Conservation (phyloP, 345 rosid species). For the Excoecaria agallocha region DNA sequence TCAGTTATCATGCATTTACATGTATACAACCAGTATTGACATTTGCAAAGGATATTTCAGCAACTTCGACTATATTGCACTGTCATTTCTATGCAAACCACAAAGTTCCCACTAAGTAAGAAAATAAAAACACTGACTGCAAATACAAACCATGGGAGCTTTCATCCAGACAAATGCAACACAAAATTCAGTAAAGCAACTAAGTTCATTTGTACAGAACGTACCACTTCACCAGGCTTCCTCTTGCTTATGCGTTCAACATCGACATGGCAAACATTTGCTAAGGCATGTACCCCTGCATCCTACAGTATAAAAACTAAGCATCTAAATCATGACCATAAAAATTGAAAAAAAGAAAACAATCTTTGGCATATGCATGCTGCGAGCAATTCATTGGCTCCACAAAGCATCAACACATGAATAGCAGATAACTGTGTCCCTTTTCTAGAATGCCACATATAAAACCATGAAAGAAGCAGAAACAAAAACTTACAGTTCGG, state of each 20-base stretch:
- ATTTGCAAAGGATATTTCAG: neutral
- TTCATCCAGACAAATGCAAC: neutral
- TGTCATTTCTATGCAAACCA: neutral
- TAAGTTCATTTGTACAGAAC: conserved; percentile 10
- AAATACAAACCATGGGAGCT: neutral
- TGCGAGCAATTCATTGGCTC: neutral
- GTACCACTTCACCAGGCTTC: conserved; percentile 89
- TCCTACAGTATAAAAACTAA: conserved; percentile 48
- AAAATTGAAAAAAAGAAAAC: neutral
- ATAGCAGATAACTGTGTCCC: neutral
- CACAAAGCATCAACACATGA: neutral
- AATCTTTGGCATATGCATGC: neutral
- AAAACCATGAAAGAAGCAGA: conserved; percentile 17
- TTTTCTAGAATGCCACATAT: neutral
- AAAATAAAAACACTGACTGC: neutral
- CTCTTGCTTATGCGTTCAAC: conserved; percentile 84
- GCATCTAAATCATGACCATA: conserved; percentile 5
- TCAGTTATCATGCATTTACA: neutral
- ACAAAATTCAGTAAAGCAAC: neutral
- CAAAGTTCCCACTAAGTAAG: neutral
- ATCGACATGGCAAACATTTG: conserved; percentile 97
- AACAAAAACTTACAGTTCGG: conserved; percentile 61
- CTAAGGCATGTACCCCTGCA: conserved; percentile 92
- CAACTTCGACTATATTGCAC: neutral
- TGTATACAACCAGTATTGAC: neutral